Evolutionary conservation across 139 green algal genomes (phyloP), one percentile per base, ranked within the genome.

Genomic region (Edaphochlamys debaryana): DNA sequence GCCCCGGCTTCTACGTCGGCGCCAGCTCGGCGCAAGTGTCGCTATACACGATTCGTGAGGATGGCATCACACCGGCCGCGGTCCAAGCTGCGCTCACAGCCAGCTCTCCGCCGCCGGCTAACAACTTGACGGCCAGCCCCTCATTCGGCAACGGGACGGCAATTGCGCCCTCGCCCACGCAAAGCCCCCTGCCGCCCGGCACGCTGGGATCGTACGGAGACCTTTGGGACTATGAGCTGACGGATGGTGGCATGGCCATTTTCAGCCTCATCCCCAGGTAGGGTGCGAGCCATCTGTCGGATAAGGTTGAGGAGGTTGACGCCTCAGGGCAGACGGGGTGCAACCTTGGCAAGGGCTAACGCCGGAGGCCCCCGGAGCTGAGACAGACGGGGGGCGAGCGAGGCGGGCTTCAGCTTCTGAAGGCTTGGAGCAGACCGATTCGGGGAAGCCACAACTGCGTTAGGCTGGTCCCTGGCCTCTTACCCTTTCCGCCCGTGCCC

Each of bases 201-300:
- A 63, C 54, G 6, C 5, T 32, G 54, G 54, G 6, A 9, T 29
- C 20, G 22, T 63, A 63, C 54, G 60, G 60, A 4, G 58, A 30
- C 27, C 58, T 36, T 30, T 67, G 60, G 60, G 60, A 38, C 60
- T 22, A 13, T 11, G 60, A 38, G 60, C 9, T 27, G 19, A 67
- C 67, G 40, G n/a, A 63, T 45, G 30, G n/a, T n/a, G 69, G 69
- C 0, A 15, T 42, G 17, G 69, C 45, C 42, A 63, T 17, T 9
- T 77, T 77, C 45, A 77, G 30, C 45, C 22, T 77, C 30, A 38
- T 77, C 13, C 69, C 69, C 9, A 27, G n/a, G 69, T 77, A 45
- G 52, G 13, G 13, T 62, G 13, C 13, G 52, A 29, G 52, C 52
- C 52, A 25, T 1, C 19, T 63, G 56, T n/a, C n/a, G n/a, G n/a